These are phyloP conservation scores for Endothia cerciana DNA, from an alignment of 2,329 filamentous ascomycete genomes.

Conservation along the genomic window DNA sequence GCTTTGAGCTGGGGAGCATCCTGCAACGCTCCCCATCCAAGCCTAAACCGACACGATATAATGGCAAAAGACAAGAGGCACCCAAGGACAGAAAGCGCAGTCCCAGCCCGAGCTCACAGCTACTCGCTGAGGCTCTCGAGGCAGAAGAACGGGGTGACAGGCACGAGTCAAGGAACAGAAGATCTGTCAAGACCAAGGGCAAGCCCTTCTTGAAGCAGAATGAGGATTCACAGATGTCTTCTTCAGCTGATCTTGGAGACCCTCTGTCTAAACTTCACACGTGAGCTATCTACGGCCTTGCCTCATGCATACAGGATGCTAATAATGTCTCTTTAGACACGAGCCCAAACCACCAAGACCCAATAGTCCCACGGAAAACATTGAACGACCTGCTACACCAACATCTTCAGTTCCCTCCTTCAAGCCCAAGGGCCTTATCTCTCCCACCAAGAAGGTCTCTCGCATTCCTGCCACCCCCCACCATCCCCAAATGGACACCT, in stretches of 20 bases:
- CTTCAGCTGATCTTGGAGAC: conserved; percentile 1
- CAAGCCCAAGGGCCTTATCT: conserved; percentile 33
- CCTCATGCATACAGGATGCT: not conserved
- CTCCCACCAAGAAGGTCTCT: conserved; percentile 40
- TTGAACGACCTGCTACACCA: conserved; percentile 23
- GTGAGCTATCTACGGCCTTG: conserved; percentile 12
- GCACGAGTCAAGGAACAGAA: not conserved
- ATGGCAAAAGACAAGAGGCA: not conserved
- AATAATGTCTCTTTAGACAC: conserved; percentile 10
- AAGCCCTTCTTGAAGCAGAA: not conserved
- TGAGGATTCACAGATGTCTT: not conserved
- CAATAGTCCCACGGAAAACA: not conserved
- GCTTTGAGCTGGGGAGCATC: not conserved
- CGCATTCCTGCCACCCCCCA: conserved; percentile 60
- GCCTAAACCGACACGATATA: not conserved
- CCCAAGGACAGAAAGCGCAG: conserved; percentile 4
- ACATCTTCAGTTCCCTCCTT: conserved; percentile 17
- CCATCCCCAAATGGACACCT: conserved; percentile 56
- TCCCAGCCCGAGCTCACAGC: conserved; percentile 26
- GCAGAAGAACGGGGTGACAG: conserved; percentile 15
- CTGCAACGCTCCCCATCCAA: conserved; percentile 14
- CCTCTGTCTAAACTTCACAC: conserved; percentile 9
- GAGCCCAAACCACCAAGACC: conserved; percentile 1
- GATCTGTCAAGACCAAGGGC: not conserved
- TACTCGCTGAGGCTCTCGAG: conserved; percentile 24